Evolutionary conservation across 2,329 filamentous ascomycete genomes (phyloP), one percentile per base, ranked within the genome.

Genomic region (Nothomitra cinnamomea): DNA sequence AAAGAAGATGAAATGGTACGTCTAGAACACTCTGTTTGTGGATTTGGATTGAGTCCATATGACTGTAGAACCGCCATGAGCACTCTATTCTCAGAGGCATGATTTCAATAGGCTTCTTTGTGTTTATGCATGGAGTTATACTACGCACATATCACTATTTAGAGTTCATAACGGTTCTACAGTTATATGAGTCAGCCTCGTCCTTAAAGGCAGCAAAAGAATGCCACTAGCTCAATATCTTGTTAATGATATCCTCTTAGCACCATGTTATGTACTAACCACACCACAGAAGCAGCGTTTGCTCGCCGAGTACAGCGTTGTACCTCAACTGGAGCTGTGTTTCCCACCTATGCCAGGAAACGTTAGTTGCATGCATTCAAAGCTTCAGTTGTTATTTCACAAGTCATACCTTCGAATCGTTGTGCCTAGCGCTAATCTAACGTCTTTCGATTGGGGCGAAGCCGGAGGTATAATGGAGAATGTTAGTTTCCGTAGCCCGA

Each of bases 401-500:
- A 69, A 76, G 0, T 69, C 69, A 1, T 81, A 88, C 64, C 67
- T 95, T 15, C 79, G 92, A 5, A 74, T 98, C 45, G 90, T 84
- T 1, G 72, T 96, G 1, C 88, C 92, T 0, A 90, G 83, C 2
- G 92, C 88, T 1, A 98, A 98, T 61, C 70, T 95, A 50, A 81
- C 85, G 12, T 74, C 79, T 6, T 87, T 85, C 61, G 90, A 98
- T 63, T 96, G 92, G 89, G 90, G 89, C 8, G 87, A 94, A 64
- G 76, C 74, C 1, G 86, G 86, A 5, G 65, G 67, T 1, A 68
- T 81, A 1, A 85, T 95, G 80, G 89, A 95, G 67, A 95, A 95
- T 66, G 82, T 83, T 62, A 55, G 74, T 65, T 40, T 17, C 43
- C 22, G n/a, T 2, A 28, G 40, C 38, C 36, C 57, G 45, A 41